Evolutionary conservation across 345 rosid species (phyloP).

Genomic region (Hibiscus trionum): DNA sequence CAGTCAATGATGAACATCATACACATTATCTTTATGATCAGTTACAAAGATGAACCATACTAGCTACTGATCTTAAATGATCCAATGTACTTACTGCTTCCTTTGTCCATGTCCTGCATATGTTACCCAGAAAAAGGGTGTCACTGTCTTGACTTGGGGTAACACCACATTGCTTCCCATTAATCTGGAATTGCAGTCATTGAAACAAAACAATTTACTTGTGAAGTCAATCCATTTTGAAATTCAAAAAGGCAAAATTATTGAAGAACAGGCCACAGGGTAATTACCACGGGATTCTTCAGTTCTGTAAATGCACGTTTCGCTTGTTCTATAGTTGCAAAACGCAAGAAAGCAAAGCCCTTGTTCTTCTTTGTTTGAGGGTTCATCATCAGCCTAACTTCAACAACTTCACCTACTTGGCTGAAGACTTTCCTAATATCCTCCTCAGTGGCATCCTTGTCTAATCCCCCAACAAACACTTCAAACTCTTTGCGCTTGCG

Average conservation of each 20-base stretch:
- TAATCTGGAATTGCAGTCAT: slow-evolving; percentile 66
- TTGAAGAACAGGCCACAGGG: slow-evolving; percentile 11
- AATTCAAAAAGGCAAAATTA: slow-evolving; percentile 21
- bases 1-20: slow-evolving; percentile 26
- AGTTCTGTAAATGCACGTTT: slow-evolving; percentile 74
- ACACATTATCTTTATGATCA: slow-evolving; percentile 10
- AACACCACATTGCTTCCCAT: slow-evolving; percentile 96
- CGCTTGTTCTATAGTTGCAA: slow-evolving; percentile 89
- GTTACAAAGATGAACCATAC: slow-evolving; percentile 8
- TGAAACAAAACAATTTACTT: slow-evolving; percentile 21
- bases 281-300: slow-evolving; percentile 79
- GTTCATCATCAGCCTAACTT: slow-evolving; percentile 84
- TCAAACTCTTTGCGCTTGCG: slow-evolving; percentile 94
- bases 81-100: slow-evolving; percentile 80
- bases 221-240: slow-evolving; percentile 24
- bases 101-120: slow-evolving; percentile 88
- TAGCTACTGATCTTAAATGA: slow-evolving; percentile 17
- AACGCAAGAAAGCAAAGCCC: slow-evolving; percentile 95
- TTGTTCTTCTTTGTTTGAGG: slow-evolving; percentile 89
- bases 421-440: slow-evolving; percentile 74
- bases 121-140: slow-evolving; percentile 92
- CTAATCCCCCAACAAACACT: slow-evolving; percentile 89
- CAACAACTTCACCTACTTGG: slow-evolving; percentile 76
- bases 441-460: slow-evolving; percentile 76
- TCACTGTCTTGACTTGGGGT: slow-evolving; percentile 93